Evolutionary conservation across 1,284 basidiomycete genomes (phyloP), one percentile per base, ranked within the genome.

Genomic region (Cutaneotrichosporon daszewskae): DNA sequence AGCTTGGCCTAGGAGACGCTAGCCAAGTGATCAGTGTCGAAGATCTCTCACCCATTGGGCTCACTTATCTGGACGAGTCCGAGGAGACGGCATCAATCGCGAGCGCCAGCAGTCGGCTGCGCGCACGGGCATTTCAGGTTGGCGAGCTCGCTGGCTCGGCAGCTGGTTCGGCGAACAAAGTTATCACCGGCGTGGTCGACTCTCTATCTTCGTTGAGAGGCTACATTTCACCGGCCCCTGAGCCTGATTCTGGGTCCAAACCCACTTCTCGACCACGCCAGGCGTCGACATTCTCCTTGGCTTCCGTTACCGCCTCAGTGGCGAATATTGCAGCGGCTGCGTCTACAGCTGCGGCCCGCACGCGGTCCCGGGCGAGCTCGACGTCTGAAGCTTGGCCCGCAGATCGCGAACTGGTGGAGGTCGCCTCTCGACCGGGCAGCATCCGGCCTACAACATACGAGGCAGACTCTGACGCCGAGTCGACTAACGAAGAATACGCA

Each of bases 121-220:
- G 79, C 47, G 83, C 84, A 4, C 77, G 84, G 32, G 81, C 90
- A 10, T 83, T 82, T 54, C 84, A 87, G 60, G 86, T 90, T 3
- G 85, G 87, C 49, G 84, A 84, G 12, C 76, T 91, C 25, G 69
- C 69, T 2, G 68, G 68, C 10, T 61, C 60, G 3, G 79, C 86
- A 0, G 74, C 72, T 2, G 85, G 80, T 10, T 84, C 84, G 0
- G 87, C 88, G 12, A 87, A 87, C 66, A 88, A 87, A 62, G 85
- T 89, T 33, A 47, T 90, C 40, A 81, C 77, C 1, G 87, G 86
- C 17, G 87, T 91, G 28, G 83, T 91, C 39, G 88, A 90, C 60
- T 87, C 79, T 11, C 80, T 90, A 68, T 84, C 84, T 10, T 84
- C 88, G 34, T 74, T 90, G 3, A 78, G 84, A 14, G 81, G 85